phyloP scores from a whole-genome alignment of 805 yeast genomes.

The Hanseniaspora nectarophila region DNA sequence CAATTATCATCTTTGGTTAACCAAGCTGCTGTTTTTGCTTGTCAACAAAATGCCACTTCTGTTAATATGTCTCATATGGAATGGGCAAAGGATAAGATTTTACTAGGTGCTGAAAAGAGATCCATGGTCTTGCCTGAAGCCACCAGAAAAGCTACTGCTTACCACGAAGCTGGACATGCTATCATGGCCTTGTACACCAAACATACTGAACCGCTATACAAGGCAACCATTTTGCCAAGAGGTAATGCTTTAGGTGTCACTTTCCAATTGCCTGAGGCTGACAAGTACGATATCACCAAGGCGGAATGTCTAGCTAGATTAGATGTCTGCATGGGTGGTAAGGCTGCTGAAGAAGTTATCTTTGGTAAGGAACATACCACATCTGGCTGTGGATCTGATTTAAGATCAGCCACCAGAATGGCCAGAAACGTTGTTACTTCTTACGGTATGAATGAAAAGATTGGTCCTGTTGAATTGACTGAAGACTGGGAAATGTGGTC shows the following conservation, averaged over 20 bases:
- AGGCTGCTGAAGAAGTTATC: slow-evolving; percentile 86
- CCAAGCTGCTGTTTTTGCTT: slow-evolving; percentile 96
- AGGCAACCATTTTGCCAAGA: slow-evolving; percentile 92
- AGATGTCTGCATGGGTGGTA: slow-evolving; percentile 99
- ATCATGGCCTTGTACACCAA: slow-evolving; percentile 90
- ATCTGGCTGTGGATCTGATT: slow-evolving; percentile 88
- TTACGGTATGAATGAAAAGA: slow-evolving; percentile 88
- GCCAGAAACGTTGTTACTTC: slow-evolving; percentile 96
- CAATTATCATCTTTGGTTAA: slow-evolving; percentile 89
- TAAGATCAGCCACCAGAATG: slow-evolving; percentile 76
- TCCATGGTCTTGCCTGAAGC: slow-evolving; percentile 97
- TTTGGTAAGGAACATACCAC: slow-evolving; percentile 89
- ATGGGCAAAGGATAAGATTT: slow-evolving; percentile 97
- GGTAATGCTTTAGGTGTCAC: slow-evolving; percentile 96
- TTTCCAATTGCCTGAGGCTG: slow-evolving; percentile 96
- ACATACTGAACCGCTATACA: slow-evolving; percentile 90
- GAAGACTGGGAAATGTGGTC: slow-evolving; percentile 96
- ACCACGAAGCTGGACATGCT: slow-evolving; percentile 99
- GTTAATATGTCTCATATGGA: slow-evolving; percentile 89
- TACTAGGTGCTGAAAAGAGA: slow-evolving; percentile 96
- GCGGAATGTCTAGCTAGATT: slow-evolving; percentile 80
- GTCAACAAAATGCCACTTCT: slow-evolving; percentile 78
- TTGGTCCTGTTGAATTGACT: slow-evolving; percentile 83
- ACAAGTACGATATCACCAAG: slow-evolving; percentile 84
- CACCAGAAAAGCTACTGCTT: slow-evolving; percentile 84